Conservation (phyloP, 2,329 filamentous ascomycete genomes). For the Fusarium sp. region DNA sequence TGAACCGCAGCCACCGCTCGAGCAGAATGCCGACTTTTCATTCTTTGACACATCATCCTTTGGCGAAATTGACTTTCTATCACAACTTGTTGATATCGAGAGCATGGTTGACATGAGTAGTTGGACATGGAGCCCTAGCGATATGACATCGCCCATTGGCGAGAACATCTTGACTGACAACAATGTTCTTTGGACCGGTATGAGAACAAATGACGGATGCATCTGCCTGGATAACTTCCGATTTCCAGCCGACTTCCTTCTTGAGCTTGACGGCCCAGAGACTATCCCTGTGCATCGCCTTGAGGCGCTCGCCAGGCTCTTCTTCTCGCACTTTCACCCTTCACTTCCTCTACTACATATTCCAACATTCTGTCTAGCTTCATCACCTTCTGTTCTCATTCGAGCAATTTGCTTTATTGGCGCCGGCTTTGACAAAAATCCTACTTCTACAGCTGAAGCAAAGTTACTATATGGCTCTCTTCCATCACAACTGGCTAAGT, state of each 20-base stretch:
- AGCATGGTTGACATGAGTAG: neutral
- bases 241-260: neutral
- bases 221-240: neutral
- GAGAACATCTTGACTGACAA: neutral
- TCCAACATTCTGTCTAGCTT: neutral
- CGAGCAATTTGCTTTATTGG: neutral
- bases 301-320: neutral
- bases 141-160: neutral
- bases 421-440: neutral
- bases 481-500: neutral
- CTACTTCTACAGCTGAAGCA: neutral
- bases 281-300: neutral
- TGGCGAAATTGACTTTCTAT: neutral
- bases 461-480: neutral
- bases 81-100: neutral
- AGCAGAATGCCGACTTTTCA: neutral
- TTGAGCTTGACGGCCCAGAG: neutral
- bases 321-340: neutral
- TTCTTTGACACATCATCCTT: neutral
- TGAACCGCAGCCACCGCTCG: neutral
- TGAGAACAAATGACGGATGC: neutral
- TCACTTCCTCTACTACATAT: neutral
- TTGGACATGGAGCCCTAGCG: neutral
- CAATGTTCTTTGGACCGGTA: accelerated
- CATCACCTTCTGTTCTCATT: neutral